A percentile compares a stretch with the other conserved stretches of the same genome.
phyloP scores from a whole-genome alignment of 179 eudicot species.

The Actinidia polygama region DNA sequence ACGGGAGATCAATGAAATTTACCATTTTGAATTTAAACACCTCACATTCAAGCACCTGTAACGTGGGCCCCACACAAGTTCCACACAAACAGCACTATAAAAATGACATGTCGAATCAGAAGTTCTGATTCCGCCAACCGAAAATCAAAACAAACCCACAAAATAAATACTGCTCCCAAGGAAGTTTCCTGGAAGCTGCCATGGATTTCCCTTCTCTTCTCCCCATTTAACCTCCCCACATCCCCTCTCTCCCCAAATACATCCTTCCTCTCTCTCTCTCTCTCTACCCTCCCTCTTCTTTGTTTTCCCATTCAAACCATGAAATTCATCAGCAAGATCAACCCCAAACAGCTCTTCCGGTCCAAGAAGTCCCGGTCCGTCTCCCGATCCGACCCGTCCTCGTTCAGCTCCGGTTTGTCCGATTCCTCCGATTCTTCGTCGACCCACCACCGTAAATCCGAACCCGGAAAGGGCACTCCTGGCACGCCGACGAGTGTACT shows the following conservation, averaged over 20 bases:
- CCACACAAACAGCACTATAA: too few relatives aligned
- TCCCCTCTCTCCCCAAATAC: constrained; percentile 18
- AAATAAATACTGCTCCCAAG: background rate
- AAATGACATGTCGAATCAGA: too few relatives aligned
- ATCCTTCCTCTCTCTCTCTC: constrained; percentile 12
- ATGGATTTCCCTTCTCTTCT: constrained; percentile 21
- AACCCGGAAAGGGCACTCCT: constrained; percentile 32
- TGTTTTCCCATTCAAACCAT: constrained; percentile 22
- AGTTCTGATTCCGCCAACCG: too few relatives aligned
- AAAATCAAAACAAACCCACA: background rate
- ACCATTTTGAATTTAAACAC: too few relatives aligned
- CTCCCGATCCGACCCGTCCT: constrained; percentile 51
- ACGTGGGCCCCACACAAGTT: too few relatives aligned
- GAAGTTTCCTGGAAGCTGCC: constrained; percentile 76
- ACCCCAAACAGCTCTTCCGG: constrained; percentile 48
- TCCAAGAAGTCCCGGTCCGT: constrained; percentile 46
- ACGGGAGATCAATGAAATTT: too few relatives aligned
- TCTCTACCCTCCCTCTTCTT: background rate
- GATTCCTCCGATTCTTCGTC: constrained; percentile 33
- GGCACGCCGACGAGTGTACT: constrained; percentile 58
- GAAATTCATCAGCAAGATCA: constrained; percentile 40
- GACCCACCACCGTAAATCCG: constrained; percentile 1
- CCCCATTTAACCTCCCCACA: constrained; percentile 16
- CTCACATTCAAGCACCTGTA: too few relatives aligned
- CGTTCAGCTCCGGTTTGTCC: constrained; percentile 38